Percentiles rank a stretch among this genome's conserved stretches.
Conservation (phyloP, 768 basidiomycete species). For the Naganishia vaughanmartiniae region DNA sequence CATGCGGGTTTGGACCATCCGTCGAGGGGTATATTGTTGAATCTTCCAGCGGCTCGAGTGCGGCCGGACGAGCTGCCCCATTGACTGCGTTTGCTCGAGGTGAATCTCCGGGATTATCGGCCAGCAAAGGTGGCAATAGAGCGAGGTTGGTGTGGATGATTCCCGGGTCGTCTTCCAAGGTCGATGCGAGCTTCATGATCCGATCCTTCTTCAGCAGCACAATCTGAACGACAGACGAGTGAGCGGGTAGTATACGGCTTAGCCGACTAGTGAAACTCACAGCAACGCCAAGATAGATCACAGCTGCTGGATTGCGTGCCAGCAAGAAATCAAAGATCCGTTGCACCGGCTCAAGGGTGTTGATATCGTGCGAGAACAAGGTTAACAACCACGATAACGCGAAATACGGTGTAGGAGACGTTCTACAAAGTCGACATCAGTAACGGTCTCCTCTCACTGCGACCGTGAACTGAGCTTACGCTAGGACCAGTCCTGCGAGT, state of each 20-base stretch:
- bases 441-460: neutral
- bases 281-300: slow-evolving; percentile 78
- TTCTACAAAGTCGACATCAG: slow-evolving; percentile 53
- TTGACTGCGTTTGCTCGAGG: neutral
- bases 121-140: slow-evolving; percentile 46
- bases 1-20: slow-evolving; percentile 41
- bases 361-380: slow-evolving; percentile 86
- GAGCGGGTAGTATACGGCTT: neutral
- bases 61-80: neutral
- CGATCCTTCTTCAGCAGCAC: slow-evolving; percentile 70
- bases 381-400: slow-evolving; percentile 87
- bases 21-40: slow-evolving; percentile 2
- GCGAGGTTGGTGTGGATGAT: slow-evolving; percentile 53
- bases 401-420: slow-evolving; percentile 78
- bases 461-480: slow-evolving; percentile 53
- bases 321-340: slow-evolving; percentile 88
- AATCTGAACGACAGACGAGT: slow-evolving; percentile 57
- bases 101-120: slow-evolving; percentile 36
- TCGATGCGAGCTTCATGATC: slow-evolving; percentile 58
- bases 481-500: slow-evolving; percentile 67
- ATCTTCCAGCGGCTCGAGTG: slow-evolving; percentile 8
- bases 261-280: slow-evolving; percentile 58
- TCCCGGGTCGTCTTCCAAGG: slow-evolving; percentile 51
- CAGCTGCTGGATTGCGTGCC: slow-evolving; percentile 72
- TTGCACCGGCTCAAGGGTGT: slow-evolving; percentile 82